phyloP scores from a whole-genome alignment of 306 rosid species.

The Medicago arabica region DNA sequence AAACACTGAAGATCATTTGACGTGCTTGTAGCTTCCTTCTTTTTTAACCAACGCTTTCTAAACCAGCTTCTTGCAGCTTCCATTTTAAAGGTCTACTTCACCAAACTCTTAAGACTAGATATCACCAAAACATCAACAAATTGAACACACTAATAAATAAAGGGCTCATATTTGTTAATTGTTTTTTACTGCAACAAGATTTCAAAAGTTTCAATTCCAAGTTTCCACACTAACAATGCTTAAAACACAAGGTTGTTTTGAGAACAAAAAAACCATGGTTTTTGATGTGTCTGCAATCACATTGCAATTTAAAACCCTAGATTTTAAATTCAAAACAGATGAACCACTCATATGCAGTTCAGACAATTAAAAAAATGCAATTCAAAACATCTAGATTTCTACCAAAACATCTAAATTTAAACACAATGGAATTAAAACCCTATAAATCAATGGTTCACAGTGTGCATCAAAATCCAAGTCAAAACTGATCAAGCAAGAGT shows the following conservation, averaged over 20 bases:
- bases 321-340: constrained; percentile 12
- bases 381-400: too few species aligned
- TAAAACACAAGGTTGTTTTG: background rate
- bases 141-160: constrained; percentile 5
- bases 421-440: constrained; percentile 26
- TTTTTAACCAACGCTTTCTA: constrained; percentile 62
- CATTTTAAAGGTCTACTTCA: constrained; percentile 48
- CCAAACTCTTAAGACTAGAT: constrained; percentile 38
- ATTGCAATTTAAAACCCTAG: background rate
- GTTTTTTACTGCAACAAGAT: background rate
- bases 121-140: constrained; percentile 23
- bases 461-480: constrained; percentile 35
- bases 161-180: too few species aligned
- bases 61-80: constrained; percentile 71
- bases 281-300: background rate
- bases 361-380: constrained; percentile 24
- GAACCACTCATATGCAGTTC: constrained; percentile 27
- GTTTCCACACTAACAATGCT: constrained; percentile 29
- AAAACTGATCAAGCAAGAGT: constrained; percentile 24
- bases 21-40: constrained; percentile 58
- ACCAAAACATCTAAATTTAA: too few species aligned
- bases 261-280: background rate
- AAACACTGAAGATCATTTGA: too few species aligned
- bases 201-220: constrained; percentile 3
- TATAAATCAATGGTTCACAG: background rate